Conservation (phyloP, 225 moss, liverwort and hornwort species). For the Lunularia cruciata region DNA sequence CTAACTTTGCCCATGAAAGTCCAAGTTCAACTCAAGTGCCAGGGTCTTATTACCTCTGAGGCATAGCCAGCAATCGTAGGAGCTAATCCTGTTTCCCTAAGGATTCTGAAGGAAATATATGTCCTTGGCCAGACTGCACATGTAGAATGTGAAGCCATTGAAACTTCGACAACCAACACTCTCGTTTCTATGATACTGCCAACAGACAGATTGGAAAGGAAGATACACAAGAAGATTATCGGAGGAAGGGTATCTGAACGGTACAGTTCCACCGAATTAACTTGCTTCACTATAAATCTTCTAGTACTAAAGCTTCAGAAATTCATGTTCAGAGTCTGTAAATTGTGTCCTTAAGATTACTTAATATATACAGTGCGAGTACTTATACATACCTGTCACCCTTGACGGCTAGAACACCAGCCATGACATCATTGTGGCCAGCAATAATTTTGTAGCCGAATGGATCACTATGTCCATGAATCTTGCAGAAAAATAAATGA, state of each 20-base stretch:
- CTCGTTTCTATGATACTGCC: too few relatives aligned
- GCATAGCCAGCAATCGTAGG: conserved; percentile 95
- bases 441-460: conserved; percentile 89
- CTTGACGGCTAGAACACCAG: conserved; percentile 82
- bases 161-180: too few relatives aligned
- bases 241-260: too few relatives aligned
- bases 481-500: conserved; percentile 15
- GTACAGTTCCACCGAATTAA: too few relatives aligned
- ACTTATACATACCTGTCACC: conserved; percentile 55
- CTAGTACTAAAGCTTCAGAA: too few relatives aligned
- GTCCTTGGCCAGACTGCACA: conserved; percentile 62
- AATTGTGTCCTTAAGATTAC: too few relatives aligned
- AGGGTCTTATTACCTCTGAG: conserved; percentile 78
- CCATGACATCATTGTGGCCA: conserved; percentile 89
- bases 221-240: too few relatives aligned
- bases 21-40: conserved; percentile 84
- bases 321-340: too few relatives aligned
- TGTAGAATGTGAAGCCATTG: too few relatives aligned
- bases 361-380: too few relatives aligned
- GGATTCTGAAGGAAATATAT: conserved; percentile 71
- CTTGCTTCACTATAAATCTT: too few relatives aligned
- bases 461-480: conserved; percentile 68
- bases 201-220: too few relatives aligned
- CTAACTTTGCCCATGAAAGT: conserved; percentile 49
- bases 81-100: conserved; percentile 67